Evolutionary conservation across 805 yeast genomes (phyloP).

Genomic region (Spathaspora girioi): DNA sequence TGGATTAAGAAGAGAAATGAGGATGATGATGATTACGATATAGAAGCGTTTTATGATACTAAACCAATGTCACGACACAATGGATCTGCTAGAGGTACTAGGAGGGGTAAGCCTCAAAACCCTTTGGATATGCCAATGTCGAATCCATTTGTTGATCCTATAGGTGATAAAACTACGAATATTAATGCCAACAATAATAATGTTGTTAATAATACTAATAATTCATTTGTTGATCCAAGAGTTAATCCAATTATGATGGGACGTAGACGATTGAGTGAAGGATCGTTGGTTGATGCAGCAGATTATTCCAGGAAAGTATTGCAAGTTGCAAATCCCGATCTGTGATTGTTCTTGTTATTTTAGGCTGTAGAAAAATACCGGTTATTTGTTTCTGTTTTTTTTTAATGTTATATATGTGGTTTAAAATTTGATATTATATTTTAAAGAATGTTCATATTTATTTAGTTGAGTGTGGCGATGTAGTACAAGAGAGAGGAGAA

Average conservation of each 20-base stretch:
- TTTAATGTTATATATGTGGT: background rate
- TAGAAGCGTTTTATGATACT: conserved; percentile 25
- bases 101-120: conserved; percentile 16
- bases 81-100: conserved; percentile 10
- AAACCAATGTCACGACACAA: conserved; percentile 17
- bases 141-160: conserved; percentile 63
- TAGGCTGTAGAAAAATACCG: background rate
- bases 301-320: conserved; percentile 78
- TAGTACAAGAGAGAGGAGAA: background rate
- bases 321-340: conserved; percentile 86
- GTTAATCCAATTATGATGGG: conserved; percentile 77
- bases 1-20: conserved; percentile 23
- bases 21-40: conserved; percentile 36
- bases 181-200: too few relatives aligned
- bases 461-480: background rate
- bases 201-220: background rate
- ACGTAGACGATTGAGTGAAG: conserved; percentile 78
- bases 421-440: background rate
- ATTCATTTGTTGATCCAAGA: conserved; percentile 50
- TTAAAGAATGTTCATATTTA: background rate
- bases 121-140: conserved; percentile 39
- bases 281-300: conserved; percentile 81
- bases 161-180: conserved; percentile 32
- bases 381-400: background rate
- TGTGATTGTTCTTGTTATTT: background rate